Evolutionary conservation across 1,284 basidiomycete genomes (phyloP).

Genomic region (Rhodotorula sp.): DNA sequence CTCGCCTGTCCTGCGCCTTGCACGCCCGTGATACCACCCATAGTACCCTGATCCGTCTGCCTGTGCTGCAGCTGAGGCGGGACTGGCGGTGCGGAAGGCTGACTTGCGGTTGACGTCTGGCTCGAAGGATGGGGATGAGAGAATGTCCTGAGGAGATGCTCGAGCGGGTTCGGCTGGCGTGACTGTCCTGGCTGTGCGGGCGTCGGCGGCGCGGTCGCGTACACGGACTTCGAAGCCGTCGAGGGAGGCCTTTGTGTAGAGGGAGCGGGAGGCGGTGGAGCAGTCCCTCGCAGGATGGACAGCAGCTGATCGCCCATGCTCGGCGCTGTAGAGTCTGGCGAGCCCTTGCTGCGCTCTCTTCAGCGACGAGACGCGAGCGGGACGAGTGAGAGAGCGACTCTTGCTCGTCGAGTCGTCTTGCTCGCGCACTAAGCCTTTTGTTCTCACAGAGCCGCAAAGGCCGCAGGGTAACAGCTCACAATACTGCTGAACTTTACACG

Average conservation of each 20-base stretch:
- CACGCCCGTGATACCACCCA: too few species aligned
- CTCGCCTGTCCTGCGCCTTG: too few species aligned
- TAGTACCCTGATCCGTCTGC: too few species aligned
- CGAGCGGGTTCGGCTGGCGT: background rate
- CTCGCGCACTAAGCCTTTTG: background rate
- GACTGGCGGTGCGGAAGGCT: background rate
- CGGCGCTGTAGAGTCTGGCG: background rate
- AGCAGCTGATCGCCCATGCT: background rate
- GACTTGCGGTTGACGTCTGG: background rate
- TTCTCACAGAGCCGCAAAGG: background rate
- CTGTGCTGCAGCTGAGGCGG: background rate
- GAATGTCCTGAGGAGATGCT: slow-evolving; percentile 1
- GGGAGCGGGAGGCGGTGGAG: background rate
- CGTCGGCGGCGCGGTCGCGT: background rate
- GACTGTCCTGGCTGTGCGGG: background rate
- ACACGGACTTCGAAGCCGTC: background rate
- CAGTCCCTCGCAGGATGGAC: slow-evolving; percentile 3
- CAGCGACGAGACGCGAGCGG: background rate
- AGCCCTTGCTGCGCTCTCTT: too few species aligned
- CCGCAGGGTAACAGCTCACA: slow-evolving; percentile 27
- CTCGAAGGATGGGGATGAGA: background rate
- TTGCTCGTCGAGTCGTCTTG: background rate
- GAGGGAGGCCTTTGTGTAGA: background rate
- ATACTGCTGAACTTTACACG: background rate
- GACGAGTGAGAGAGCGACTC: background rate